Evolutionary conservation across 352 stramenopile genomes (phyloP).

Genomic region (Phytophthora melonis): DNA sequence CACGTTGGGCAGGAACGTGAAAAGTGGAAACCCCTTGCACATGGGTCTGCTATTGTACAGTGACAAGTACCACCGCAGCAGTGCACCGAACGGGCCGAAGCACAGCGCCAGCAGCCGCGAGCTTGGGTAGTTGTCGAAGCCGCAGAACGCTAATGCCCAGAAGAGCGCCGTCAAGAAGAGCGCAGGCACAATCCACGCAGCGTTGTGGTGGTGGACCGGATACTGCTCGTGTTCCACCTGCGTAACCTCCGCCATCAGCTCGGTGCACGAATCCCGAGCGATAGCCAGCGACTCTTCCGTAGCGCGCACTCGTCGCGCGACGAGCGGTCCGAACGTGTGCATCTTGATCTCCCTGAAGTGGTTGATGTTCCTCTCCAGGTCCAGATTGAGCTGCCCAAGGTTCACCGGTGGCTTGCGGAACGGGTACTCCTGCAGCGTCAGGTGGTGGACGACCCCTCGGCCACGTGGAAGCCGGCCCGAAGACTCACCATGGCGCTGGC

Average conservation of each 20-base stretch:
- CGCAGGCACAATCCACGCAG: conserved; percentile 34
- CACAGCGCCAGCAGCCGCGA: conserved; percentile 63
- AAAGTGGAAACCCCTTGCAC: conserved; percentile 70
- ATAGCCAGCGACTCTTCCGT: conserved; percentile 56
- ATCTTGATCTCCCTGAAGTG: conserved; percentile 55
- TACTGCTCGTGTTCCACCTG: conserved; percentile 64
- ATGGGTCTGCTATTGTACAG: conserved; percentile 55
- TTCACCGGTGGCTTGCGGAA: conserved; percentile 61
- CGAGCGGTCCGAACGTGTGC: conserved; percentile 54
- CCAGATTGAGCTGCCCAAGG: conserved; percentile 57
- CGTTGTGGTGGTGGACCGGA: conserved; percentile 41
- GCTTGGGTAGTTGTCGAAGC: conserved; percentile 57
- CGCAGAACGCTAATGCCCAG: conserved; percentile 57
- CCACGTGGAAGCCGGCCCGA: conserved; percentile 51
- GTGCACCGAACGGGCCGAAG: conserved; percentile 64
- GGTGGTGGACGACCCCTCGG: conserved; percentile 56
- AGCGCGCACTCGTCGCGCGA: conserved; percentile 48
- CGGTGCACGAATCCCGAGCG: conserved; percentile 51
- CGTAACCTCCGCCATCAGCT: conserved; percentile 53
- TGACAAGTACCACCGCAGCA: conserved; percentile 67
- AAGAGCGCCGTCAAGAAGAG: conserved; percentile 44
- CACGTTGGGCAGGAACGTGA: conserved; percentile 74
- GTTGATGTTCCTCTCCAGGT: conserved; percentile 60
- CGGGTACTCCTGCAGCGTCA: conserved; percentile 50
- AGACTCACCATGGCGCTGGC: conserved; percentile 54